A percentile compares a stretch with the other conserved stretches of the same genome.
phyloP scores from a whole-genome alignment of 2,329 filamentous ascomycete species.

The Scedosporium aurantiacum region DNA sequence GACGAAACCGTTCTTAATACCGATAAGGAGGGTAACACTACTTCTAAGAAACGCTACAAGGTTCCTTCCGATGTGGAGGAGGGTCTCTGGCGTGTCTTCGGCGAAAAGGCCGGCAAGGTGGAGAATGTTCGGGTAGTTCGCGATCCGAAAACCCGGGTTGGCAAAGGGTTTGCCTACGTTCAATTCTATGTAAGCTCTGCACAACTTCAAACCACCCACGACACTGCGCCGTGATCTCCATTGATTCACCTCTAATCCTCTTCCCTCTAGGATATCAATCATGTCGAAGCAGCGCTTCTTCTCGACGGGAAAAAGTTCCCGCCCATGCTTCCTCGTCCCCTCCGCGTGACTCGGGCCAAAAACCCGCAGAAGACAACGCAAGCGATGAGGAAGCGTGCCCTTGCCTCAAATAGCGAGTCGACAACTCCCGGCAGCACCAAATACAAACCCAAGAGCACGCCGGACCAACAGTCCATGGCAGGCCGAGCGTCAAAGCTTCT shows the following conservation, averaged over 20 bases:
- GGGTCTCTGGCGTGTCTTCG: constrained; percentile 77
- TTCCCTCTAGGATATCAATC: constrained; percentile 56
- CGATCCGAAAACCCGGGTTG: constrained; percentile 80
- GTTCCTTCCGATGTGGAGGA: constrained; percentile 81
- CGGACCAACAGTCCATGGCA: constrained; percentile 57
- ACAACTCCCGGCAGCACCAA: constrained; percentile 16
- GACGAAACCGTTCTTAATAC: constrained; percentile 66
- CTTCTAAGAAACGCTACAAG: constrained; percentile 63
- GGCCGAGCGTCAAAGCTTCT: constrained; percentile 67
- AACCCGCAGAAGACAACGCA: constrained; percentile 50
- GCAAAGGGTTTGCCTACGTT: constrained; percentile 95
- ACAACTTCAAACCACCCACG: no score
- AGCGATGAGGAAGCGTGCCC: constrained; percentile 35
- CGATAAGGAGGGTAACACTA: constrained; percentile 52
- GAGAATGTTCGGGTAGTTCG: constrained; percentile 90
- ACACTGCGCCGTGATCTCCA: constrained; percentile 6
- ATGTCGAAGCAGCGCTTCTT: constrained; percentile 82
- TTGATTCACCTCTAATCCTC: constrained; percentile 11
- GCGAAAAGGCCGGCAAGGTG: constrained; percentile 62
- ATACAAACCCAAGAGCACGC: constrained; percentile 60
- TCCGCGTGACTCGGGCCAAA: constrained; percentile 81
- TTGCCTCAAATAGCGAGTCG: constrained; percentile 24
- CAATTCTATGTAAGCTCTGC: constrained; percentile 68
- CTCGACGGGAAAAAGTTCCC: constrained; percentile 87
- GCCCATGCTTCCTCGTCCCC: constrained; percentile 77